These are phyloP conservation scores for Colletotrichum sp. DNA, from an alignment of 2,329 filamentous ascomycete species.

Conservation along the genomic window DNA sequence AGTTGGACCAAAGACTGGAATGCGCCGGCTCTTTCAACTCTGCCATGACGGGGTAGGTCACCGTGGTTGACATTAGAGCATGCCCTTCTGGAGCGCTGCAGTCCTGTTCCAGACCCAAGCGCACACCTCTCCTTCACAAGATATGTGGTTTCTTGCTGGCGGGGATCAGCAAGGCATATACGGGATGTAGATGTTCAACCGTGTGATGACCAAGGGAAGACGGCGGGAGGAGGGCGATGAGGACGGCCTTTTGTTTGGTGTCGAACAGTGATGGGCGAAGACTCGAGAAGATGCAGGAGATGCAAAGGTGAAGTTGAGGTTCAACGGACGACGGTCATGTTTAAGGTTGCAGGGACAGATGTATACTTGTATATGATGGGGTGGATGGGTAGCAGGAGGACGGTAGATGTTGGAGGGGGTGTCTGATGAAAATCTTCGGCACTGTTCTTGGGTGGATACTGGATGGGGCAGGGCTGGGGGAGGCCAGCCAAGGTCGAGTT, in stretches of 20 bases:
- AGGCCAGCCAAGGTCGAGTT: slow-evolving; percentile 30
- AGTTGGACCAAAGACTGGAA: slow-evolving; percentile 63
- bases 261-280: slow-evolving; percentile 6
- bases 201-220: background rate
- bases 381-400: slow-evolving; percentile 34
- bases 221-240: background rate
- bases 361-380: slow-evolving; percentile 53
- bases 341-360: slow-evolving; percentile 46
- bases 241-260: background rate
- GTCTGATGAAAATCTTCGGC: slow-evolving; percentile 53
- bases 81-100: slow-evolving; percentile 37
- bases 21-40: slow-evolving; percentile 66
- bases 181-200: background rate
- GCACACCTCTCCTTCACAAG: slow-evolving; percentile 19
- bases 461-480: slow-evolving; percentile 29
- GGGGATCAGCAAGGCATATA: slow-evolving; percentile 6
- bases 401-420: slow-evolving; percentile 54
- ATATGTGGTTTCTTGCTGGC: slow-evolving; percentile 5
- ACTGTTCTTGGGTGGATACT: slow-evolving; percentile 52
- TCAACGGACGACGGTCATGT: slow-evolving; percentile 29
- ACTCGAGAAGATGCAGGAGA: slow-evolving; percentile 15
- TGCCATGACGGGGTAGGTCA: slow-evolving; percentile 67
- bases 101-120: slow-evolving; percentile 20
- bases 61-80: slow-evolving; percentile 66
- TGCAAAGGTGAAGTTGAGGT: slow-evolving; percentile 28